phyloP scores from a whole-genome alignment of 2,329 filamentous ascomycete species.

The Thelonectria olida region DNA sequence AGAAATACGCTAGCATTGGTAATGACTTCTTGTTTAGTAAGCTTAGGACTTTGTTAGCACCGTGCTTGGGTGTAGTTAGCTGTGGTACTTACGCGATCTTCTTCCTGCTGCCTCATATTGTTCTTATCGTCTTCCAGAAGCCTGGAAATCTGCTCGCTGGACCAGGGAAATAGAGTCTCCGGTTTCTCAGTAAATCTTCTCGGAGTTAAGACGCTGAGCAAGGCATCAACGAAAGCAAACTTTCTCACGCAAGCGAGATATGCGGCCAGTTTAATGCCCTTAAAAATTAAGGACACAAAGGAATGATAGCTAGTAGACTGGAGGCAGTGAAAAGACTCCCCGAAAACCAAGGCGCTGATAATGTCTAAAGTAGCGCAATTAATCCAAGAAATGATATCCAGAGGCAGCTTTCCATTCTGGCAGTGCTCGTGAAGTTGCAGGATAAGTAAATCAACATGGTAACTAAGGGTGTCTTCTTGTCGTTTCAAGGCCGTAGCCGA shows the following conservation, averaged over 20 bases:
- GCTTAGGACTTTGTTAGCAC: too few relatives aligned
- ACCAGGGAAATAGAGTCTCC: background rate
- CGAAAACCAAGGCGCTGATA: slow-evolving; percentile 39
- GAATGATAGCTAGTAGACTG: slow-evolving; percentile 32
- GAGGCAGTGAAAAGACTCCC: slow-evolving; percentile 35
- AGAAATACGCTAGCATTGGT: slow-evolving; percentile 31
- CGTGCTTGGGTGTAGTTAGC: background rate
- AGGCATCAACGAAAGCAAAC: background rate
- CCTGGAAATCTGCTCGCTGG: background rate
- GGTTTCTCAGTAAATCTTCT: background rate
- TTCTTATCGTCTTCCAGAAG: background rate
- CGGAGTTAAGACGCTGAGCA: background rate
- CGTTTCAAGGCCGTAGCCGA: slow-evolving; percentile 38
- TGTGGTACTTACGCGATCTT: background rate
- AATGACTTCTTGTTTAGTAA: slow-evolving; percentile 12
- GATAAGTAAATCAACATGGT: slow-evolving; percentile 38
- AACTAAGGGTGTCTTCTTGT: slow-evolving; percentile 37
- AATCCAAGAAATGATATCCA: slow-evolving; percentile 36
- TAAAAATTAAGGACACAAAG: slow-evolving; percentile 32
- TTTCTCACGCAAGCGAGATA: background rate
- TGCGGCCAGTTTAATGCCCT: slow-evolving; percentile 7
- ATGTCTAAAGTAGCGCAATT: slow-evolving; percentile 40
- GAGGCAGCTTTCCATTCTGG: background rate
- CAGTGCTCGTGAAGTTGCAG: slow-evolving; percentile 24
- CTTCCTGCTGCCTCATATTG: background rate